A percentile compares a stretch with the other conserved stretches of the same genome.
These are phyloP conservation scores for Papiliotrema laurentii DNA, from an alignment of 1,284 basidiomycete genomes.

Conservation along the genomic window DNA sequence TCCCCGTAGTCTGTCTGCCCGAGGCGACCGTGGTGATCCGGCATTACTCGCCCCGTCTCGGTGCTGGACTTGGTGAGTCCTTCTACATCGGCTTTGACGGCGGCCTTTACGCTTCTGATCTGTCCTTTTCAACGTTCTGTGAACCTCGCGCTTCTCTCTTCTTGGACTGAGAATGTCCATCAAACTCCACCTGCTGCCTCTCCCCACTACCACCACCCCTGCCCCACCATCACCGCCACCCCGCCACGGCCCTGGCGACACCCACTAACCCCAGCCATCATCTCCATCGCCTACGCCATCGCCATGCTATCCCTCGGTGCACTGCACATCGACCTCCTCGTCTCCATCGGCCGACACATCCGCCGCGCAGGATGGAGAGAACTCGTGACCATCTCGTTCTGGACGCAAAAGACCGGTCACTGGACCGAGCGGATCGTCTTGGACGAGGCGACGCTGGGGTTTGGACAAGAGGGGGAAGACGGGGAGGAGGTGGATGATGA, in stretches of 20 bases:
- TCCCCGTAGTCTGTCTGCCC: too few species aligned
- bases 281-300: constrained; percentile 14
- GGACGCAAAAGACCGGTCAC: constrained; percentile 5
- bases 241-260: not conserved
- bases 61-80: too few species aligned
- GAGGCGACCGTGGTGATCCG: too few species aligned
- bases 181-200: too few species aligned
- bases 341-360: constrained; percentile 6
- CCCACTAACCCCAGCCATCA: constrained; percentile 8
- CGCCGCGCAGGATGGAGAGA: not conserved
- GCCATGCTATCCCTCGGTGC: constrained; percentile 3
- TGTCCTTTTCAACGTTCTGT: too few species aligned
- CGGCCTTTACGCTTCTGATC: too few species aligned
- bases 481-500: not conserved
- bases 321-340: constrained; percentile 12
- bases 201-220: not conserved
- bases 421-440: constrained; percentile 7
- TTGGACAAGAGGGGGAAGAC: not conserved
- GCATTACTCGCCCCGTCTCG: too few species aligned
- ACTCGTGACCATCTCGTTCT: not conserved
- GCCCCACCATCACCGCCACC: not conserved
- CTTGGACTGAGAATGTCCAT: too few species aligned
- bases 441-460: not conserved
- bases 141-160: too few species aligned
- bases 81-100: too few species aligned